A percentile compares a stretch with the other conserved stretches of the same genome.
phyloP scores from a whole-genome alignment of 2,329 filamentous ascomycete genomes.

The Aspergillus sergii region DNA sequence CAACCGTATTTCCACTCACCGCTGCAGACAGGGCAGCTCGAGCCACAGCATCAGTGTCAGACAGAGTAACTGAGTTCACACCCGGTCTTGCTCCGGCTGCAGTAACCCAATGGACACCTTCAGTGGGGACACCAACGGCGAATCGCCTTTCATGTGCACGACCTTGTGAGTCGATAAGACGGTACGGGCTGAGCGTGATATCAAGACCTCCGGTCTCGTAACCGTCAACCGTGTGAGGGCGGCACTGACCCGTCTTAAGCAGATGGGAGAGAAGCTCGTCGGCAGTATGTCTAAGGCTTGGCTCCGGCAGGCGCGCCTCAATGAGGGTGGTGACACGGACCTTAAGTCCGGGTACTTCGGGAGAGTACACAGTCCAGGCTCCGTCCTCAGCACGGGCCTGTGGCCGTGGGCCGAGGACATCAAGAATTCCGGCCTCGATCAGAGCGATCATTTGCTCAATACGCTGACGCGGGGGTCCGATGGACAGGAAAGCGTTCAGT shows the following conservation, averaged over 20 bases:
- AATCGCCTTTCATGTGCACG: not conserved
- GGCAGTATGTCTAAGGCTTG: not conserved
- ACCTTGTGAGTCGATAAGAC: not conserved
- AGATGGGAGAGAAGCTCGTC: not conserved
- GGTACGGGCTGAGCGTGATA: not conserved
- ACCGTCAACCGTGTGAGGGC: not conserved
- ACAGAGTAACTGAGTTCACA: slow-evolving; percentile 4
- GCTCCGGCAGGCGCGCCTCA: not conserved
- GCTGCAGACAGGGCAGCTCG: not conserved
- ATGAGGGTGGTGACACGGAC: not conserved
- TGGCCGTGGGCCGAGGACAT: not conserved
- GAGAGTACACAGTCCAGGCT: not conserved
- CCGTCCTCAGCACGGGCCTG: not conserved
- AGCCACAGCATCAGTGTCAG: slow-evolving; percentile 1
- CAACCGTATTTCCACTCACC: not conserved
- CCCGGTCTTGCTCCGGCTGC: not conserved
- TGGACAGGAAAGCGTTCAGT: slow-evolving; percentile 4
- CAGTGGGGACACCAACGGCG: not conserved
- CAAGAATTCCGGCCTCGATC: slow-evolving; percentile 4
- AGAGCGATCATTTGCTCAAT: slow-evolving; percentile 9
- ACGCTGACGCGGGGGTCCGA: slow-evolving; percentile 6
- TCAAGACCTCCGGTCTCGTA: not conserved
- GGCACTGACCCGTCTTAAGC: not conserved
- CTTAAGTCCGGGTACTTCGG: not conserved
- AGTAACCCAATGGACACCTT: not conserved